phyloP scores from a whole-genome alignment of 192 early-diverging fungal species.

The Thamnidium elegans region DNA sequence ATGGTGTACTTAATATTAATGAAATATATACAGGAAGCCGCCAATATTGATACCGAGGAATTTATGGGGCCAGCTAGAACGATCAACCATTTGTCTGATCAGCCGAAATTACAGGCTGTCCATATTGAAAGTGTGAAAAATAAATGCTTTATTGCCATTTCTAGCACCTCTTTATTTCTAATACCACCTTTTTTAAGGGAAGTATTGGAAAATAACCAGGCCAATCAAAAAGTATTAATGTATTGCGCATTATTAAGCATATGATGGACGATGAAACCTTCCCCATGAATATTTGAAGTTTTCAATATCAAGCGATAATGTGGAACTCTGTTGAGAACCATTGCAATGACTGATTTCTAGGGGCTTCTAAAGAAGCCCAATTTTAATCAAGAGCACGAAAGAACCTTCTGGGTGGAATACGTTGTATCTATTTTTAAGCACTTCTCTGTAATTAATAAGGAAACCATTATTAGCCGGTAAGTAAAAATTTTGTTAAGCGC shows the following conservation, averaged over 20 bases:
- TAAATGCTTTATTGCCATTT: too few relatives aligned
- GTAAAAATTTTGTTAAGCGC: constrained; percentile 1
- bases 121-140: too few relatives aligned
- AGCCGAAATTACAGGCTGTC: too few relatives aligned
- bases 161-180: too few relatives aligned
- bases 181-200: too few relatives aligned
- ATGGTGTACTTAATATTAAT: constrained; percentile 7
- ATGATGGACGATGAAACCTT: too few relatives aligned
- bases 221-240: too few relatives aligned
- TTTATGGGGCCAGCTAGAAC: too few relatives aligned
- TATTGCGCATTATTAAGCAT: too few relatives aligned
- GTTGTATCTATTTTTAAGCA: constrained; percentile 4
- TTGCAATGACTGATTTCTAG: constrained; percentile 15
- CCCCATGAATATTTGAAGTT: too few relatives aligned
- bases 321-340: background rate
- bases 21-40: constrained; percentile 7
- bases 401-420: constrained; percentile 10
- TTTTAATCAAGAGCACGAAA: constrained; percentile 9
- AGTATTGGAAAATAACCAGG: too few relatives aligned
- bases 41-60: constrained; percentile 5
- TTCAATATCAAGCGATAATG: background rate
- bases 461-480: background rate
- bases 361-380: constrained; percentile 6
- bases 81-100: too few relatives aligned
- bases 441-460: constrained; percentile 3